These are phyloP conservation scores for Candida tibetensis DNA, from an alignment of 805 yeast species.

Conservation along the genomic window DNA sequence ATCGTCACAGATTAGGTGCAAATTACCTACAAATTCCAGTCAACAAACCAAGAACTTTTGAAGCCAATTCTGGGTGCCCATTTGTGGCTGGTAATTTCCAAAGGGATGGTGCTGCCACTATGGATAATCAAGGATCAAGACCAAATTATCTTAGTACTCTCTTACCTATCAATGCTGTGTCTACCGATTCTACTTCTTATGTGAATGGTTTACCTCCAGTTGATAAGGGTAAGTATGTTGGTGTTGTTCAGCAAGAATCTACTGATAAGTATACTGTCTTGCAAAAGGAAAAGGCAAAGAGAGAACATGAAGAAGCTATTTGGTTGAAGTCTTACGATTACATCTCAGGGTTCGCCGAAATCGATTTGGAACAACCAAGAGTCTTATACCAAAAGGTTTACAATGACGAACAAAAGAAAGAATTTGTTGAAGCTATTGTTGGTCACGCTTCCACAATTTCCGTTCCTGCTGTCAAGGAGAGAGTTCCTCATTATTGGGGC, in stretches of 20 bases:
- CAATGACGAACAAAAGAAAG: constrained; percentile 27
- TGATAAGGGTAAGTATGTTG: constrained; percentile 25
- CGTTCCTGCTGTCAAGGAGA: constrained; percentile 28
- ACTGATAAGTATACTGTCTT: constrained; percentile 23
- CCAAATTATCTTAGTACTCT: constrained; percentile 53
- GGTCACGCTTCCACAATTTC: constrained; percentile 37
- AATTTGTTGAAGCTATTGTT: constrained; percentile 35
- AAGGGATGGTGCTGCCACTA: constrained; percentile 20
- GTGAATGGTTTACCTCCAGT: constrained; percentile 20
- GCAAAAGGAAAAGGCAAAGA: constrained; percentile 27
- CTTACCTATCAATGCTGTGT: constrained; percentile 28
- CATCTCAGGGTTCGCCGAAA: constrained; percentile 40
- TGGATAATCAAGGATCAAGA: constrained; percentile 37
- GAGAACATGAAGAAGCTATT: constrained; percentile 35
- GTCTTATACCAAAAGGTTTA: constrained; percentile 40
- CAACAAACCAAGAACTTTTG: constrained; percentile 45
- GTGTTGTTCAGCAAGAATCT: constrained; percentile 27
- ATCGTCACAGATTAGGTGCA: constrained; percentile 75
- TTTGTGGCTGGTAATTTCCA: constrained; percentile 26
- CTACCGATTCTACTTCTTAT: constrained; percentile 16
- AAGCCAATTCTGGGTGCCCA: constrained; percentile 22
- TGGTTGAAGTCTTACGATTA: constrained; percentile 36
- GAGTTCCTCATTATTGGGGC: constrained; percentile 43
- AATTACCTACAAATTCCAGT: constrained; percentile 87
- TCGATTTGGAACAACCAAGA: constrained; percentile 49